Conservation (phyloP, 129 eudicot species). For the Flaveria sonorensis region DNA sequence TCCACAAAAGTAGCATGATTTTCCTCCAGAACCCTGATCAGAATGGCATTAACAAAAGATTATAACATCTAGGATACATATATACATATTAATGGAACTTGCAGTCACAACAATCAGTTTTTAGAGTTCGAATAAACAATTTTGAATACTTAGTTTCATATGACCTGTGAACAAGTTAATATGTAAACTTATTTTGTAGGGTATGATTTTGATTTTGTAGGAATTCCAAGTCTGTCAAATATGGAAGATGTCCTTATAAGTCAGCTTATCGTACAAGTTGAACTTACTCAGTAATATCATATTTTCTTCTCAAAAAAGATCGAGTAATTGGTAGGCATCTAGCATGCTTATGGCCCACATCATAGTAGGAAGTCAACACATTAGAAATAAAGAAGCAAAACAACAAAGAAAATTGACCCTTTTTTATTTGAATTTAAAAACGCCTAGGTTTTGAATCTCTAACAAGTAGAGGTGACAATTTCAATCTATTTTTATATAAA, state of each 20-base stretch:
- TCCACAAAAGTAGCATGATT: conserved; percentile 91
- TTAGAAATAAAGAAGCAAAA: neutral
- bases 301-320: too few relatives aligned
- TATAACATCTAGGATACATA: neutral
- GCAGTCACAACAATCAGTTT: neutral
- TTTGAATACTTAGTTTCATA: neutral
- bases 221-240: too few relatives aligned
- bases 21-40: conserved; percentile 75
- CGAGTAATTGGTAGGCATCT: too few relatives aligned
- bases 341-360: too few relatives aligned
- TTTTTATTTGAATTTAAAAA: neutral
- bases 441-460: neutral
- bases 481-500: neutral
- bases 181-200: too few relatives aligned
- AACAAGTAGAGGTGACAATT: neutral
- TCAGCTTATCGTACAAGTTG: too few relatives aligned
- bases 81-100: neutral
- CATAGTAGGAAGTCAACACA: neutral
- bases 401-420: neutral
- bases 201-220: too few relatives aligned
- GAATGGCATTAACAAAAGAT: neutral
- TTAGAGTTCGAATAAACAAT: neutral
- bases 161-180: neutral
- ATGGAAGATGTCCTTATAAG: too few relatives aligned
- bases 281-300: too few relatives aligned